phyloP scores from a whole-genome alignment of 805 yeast genomes.

The Nakazawaea ernobii region DNA sequence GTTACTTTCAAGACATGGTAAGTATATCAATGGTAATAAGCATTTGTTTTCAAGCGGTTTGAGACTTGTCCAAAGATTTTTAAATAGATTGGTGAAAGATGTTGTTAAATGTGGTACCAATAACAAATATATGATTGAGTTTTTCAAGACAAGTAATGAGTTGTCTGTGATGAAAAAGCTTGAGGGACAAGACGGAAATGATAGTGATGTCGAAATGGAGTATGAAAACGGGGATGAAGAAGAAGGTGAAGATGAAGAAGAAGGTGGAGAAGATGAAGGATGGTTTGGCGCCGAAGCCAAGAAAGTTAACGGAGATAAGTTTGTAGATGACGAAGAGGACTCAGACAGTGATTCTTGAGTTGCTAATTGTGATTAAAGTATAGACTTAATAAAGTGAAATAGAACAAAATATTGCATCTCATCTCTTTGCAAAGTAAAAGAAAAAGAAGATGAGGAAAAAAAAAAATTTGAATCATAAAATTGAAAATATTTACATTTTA shows the following conservation, averaged over 20 bases:
- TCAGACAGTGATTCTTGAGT: conserved; percentile 1
- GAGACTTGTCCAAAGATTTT: conserved; percentile 69
- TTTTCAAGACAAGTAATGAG: conserved; percentile 29
- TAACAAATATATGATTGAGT: conserved; percentile 50
- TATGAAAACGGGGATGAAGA: conserved; percentile 24
- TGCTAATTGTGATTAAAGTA: too few relatives aligned
- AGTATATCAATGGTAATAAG: conserved; percentile 56
- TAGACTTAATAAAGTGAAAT: too few relatives aligned
- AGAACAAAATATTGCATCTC: conserved; percentile 3
- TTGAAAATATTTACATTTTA: not conserved
- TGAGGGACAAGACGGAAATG: not conserved
- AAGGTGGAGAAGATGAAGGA: conserved; percentile 27
- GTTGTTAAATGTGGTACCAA: conserved; percentile 48
- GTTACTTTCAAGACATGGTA: conserved; percentile 70
- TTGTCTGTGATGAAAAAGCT: conserved; percentile 9
- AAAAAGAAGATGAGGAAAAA: conserved; percentile 3
- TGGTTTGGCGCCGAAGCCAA: conserved; percentile 30
- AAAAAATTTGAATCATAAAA: not conserved
- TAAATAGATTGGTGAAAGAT: conserved; percentile 70
- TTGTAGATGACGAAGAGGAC: conserved; percentile 19
- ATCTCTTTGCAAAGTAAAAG: not conserved
- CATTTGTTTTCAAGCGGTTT: conserved; percentile 58
- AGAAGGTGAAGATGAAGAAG: conserved; percentile 24
- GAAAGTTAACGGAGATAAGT: conserved; percentile 26
- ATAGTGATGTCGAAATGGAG: conserved; percentile 16